Evolutionary conservation across 768 basidiomycete genomes (phyloP).

Genomic region (Hericium alpestre): DNA sequence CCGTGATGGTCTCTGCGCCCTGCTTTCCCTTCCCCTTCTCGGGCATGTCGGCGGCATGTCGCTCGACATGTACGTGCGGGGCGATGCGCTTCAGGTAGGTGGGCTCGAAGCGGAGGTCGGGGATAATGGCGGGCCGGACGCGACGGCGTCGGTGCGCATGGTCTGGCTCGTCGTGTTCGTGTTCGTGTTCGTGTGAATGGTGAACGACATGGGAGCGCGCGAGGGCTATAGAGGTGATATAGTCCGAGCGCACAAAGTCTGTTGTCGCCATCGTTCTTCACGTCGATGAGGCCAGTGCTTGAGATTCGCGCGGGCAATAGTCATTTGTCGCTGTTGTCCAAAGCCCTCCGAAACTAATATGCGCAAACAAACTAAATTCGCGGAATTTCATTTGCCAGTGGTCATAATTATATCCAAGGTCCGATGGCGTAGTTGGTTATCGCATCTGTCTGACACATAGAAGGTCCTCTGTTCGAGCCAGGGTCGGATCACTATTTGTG

Average conservation of each 20-base stretch:
- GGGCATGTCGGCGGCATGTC: not conserved
- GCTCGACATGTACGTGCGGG: slow-evolving; percentile 36
- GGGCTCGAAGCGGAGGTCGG: slow-evolving; percentile 69
- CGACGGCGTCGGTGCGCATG: not conserved
- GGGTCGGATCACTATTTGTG: slow-evolving; percentile 8
- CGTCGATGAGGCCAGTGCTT: not conserved
- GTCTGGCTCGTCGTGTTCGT: no score
- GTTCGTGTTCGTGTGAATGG: not conserved
- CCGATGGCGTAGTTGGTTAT: slow-evolving; percentile 69
- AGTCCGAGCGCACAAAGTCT: slow-evolving; percentile 4
- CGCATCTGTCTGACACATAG: slow-evolving; percentile 61
- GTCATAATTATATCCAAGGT: no score
- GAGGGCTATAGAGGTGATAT: slow-evolving; percentile 10
- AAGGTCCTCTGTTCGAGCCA: slow-evolving; percentile 16
- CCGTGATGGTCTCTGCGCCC: slow-evolving; percentile 20
- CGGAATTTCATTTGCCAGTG: no score
- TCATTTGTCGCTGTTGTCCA: not conserved
- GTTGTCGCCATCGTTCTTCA: slow-evolving; percentile 6
- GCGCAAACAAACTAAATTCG: not conserved
- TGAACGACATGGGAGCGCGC: not conserved
- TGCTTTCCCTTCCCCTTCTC: slow-evolving; percentile 24
- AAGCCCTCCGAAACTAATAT: not conserved
- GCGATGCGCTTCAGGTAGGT: slow-evolving; percentile 56
- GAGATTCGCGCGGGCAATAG: not conserved
- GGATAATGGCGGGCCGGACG: slow-evolving; percentile 31